These are phyloP conservation scores for Elongisporangium undulatum DNA, from an alignment of 352 stramenopile genomes.

Conservation along the genomic window DNA sequence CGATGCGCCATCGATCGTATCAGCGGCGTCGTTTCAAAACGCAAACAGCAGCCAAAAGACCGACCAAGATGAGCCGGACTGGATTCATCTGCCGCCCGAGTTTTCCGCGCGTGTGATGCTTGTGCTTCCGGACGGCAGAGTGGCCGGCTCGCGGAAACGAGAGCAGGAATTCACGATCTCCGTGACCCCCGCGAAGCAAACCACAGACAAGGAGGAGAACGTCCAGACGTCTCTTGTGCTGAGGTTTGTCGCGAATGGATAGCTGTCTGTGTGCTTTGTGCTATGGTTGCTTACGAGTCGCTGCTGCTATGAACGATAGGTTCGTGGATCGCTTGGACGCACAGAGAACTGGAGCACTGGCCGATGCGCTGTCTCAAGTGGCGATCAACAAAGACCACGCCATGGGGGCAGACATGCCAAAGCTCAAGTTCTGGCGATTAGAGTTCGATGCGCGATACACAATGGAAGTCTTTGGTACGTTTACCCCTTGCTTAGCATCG, in stretches of 20 bases:
- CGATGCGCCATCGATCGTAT: neutral
- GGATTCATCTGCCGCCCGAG: slow-evolving; percentile 63
- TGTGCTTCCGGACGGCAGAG: slow-evolving; percentile 41
- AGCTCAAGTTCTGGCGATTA: slow-evolving; percentile 55
- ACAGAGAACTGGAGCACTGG: slow-evolving; percentile 3
- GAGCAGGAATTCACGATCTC: slow-evolving; percentile 67
- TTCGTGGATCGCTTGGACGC: slow-evolving; percentile 54
- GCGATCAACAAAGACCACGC: neutral
- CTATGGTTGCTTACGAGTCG: neutral
- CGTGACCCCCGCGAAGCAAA: slow-evolving; percentile 10
- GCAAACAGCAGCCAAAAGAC: slow-evolving; percentile 3
- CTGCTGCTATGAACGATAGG: slow-evolving; percentile 5
- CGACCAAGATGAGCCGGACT: slow-evolving; percentile 48
- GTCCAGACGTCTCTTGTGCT: slow-evolving; percentile 64
- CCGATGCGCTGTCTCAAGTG: slow-evolving; percentile 1
- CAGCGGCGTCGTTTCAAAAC: slow-evolving; percentile 2
- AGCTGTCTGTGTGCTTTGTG: neutral
- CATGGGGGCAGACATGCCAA: slow-evolving; percentile 5
- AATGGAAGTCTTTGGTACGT: slow-evolving; percentile 43
- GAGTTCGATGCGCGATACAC: slow-evolving; percentile 77
- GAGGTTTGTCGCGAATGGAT: slow-evolving; percentile 9
- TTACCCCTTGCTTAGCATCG: neutral
- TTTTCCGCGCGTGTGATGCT: slow-evolving; percentile 73
- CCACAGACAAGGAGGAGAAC: slow-evolving; percentile 2
- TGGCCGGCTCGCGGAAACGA: slow-evolving; percentile 50